phyloP scores from a whole-genome alignment of 106 monocot genomes.

The Dactylorhiza incarnata region DNA sequence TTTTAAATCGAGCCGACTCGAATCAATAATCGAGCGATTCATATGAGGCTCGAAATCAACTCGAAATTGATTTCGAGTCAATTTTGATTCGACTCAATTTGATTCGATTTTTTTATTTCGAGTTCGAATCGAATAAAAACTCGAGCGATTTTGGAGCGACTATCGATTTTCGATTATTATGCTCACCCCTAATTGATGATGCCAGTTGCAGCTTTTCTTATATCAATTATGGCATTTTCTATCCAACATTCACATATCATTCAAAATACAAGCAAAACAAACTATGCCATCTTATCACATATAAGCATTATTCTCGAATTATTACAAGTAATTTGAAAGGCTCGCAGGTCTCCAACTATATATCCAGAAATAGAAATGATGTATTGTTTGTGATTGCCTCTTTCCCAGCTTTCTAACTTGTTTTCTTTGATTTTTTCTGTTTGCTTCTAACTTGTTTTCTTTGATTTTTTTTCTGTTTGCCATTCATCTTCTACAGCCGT shows the following conservation, averaged over 20 bases:
- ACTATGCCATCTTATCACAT: neutral
- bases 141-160: no score
- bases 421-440: slow-evolving; percentile 8
- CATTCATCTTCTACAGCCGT: slow-evolving; percentile 44
- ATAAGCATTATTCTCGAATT: neutral
- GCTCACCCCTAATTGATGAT: no score
- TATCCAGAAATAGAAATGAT: neutral
- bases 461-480: slow-evolving; percentile 1
- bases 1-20: no score
- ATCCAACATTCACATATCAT: neutral
- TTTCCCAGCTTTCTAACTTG: slow-evolving; percentile 1
- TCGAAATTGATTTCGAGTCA: no score
- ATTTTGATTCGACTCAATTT: no score
- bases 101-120: no score
- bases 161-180: no score
- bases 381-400: neutral
- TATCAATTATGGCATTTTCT: neutral
- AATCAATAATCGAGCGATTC: no score
- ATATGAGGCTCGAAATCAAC: no score
- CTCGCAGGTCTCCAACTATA: neutral
- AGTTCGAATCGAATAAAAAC: no score
- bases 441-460: neutral
- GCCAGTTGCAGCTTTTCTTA: neutral
- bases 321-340: neutral
- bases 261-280: neutral